Conservation (phyloP, 495 filamentous ascomycete species). For the Aspergillus nidulans region DNA sequence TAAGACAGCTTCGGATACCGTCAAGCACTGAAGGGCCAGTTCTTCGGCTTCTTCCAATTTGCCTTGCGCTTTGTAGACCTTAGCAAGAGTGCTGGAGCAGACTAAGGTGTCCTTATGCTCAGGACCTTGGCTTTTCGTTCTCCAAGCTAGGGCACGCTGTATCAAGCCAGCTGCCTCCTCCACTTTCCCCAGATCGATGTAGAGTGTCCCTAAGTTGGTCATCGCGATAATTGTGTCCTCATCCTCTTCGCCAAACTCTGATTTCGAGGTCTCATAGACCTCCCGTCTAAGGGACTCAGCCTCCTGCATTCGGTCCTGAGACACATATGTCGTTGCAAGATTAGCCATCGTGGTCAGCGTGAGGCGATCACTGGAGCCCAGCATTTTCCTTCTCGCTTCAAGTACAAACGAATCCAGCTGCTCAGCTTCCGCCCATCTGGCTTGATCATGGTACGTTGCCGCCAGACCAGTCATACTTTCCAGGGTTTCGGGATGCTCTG, state of each 20-base stretch:
- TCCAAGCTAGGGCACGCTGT: not conserved
- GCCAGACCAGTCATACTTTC: slow-evolving; percentile 21
- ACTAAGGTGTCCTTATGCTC: slow-evolving; percentile 12
- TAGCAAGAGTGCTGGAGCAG: not conserved
- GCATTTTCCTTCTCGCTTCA: slow-evolving; percentile 17
- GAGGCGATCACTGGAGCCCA: slow-evolving; percentile 30
- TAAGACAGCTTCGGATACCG: slow-evolving; percentile 14
- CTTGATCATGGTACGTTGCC: slow-evolving; percentile 21
- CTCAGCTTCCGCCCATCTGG: slow-evolving; percentile 27
- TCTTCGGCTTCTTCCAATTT: slow-evolving; percentile 27
- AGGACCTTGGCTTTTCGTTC: slow-evolving; percentile 7
- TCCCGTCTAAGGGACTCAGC: slow-evolving; percentile 12
- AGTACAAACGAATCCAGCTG: slow-evolving; percentile 12
- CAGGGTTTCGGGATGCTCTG: slow-evolving; percentile 18
- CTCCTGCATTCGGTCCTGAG: slow-evolving; percentile 14
- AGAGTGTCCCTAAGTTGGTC: slow-evolving; percentile 5
- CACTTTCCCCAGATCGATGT: not conserved
- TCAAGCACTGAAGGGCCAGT: slow-evolving; percentile 23
- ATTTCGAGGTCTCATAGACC: slow-evolving; percentile 20
- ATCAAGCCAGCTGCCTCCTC: slow-evolving; percentile 1
- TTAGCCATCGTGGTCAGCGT: slow-evolving; percentile 31
- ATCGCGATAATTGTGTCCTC: slow-evolving; percentile 32
- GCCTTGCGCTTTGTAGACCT: slow-evolving; percentile 21
- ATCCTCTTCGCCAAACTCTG: slow-evolving; percentile 31
- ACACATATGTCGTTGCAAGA: slow-evolving; percentile 18